These are phyloP conservation scores for Chlorella sp. DNA, from an alignment of 139 green algal species.

Conservation along the genomic window DNA sequence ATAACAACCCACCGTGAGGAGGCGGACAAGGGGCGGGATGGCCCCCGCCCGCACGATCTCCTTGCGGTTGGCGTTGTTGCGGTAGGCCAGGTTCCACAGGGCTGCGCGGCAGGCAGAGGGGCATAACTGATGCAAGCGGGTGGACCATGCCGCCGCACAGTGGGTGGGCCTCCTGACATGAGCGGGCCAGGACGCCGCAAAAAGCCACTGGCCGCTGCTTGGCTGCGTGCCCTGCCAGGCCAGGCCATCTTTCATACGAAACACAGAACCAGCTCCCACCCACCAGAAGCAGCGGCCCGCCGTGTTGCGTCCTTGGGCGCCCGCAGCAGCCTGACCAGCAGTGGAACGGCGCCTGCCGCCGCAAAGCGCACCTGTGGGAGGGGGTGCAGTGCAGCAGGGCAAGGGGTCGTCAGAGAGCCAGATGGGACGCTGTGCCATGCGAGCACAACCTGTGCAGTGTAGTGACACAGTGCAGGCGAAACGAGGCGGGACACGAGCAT, in stretches of 20 bases:
- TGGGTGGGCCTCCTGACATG: too few relatives aligned
- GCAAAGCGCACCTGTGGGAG: constrained; percentile 16
- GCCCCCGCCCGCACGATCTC: constrained; percentile 27
- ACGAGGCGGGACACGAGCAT: too few relatives aligned
- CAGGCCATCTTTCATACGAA: not conserved
- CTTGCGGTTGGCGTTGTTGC: constrained; percentile 36
- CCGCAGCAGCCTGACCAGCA: constrained; percentile 38
- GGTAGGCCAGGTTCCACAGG: constrained; percentile 46
- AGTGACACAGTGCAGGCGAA: too few relatives aligned
- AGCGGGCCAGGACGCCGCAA: not conserved
- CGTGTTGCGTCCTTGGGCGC: constrained; percentile 21
- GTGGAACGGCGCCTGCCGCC: constrained; percentile 9
- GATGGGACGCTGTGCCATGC: too few relatives aligned
- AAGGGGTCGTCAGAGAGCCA: too few relatives aligned
- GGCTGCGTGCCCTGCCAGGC: too few relatives aligned
- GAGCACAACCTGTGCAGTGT: too few relatives aligned
- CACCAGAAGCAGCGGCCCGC: constrained; percentile 25
- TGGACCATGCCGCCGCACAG: too few relatives aligned
- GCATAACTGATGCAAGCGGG: too few relatives aligned
- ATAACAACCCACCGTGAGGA: not conserved
- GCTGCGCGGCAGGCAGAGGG: not conserved
- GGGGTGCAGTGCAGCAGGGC: too few relatives aligned
- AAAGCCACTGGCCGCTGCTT: not conserved
- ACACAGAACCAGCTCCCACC: not conserved
- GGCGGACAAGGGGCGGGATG: constrained; percentile 24